These are phyloP conservation scores for Stenocarpella maydis DNA, from an alignment of 2,329 filamentous ascomycete species.

Conservation along the genomic window DNA sequence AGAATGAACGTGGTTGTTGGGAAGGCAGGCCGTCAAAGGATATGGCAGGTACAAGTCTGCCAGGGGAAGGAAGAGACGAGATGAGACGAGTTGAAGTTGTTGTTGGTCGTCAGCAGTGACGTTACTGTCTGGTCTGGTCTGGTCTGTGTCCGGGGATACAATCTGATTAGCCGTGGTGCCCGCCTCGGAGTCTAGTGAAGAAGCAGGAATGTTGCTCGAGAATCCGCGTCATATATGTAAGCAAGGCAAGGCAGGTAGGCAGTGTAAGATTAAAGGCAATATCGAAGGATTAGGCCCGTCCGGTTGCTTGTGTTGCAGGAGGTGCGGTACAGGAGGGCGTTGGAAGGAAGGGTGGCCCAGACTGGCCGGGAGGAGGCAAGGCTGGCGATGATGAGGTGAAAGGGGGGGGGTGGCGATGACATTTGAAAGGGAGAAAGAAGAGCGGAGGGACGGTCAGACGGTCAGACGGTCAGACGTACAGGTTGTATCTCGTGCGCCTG, in stretches of 20 bases:
- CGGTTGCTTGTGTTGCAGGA: neutral
- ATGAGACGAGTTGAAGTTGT: neutral
- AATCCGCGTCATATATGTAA: constrained; percentile 3
- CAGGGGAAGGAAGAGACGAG: constrained; percentile 13
- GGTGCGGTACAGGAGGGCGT: neutral
- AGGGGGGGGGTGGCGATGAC: too few relatives aligned
- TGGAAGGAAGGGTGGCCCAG: neutral
- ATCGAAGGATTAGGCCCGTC: neutral
- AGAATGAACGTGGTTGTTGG: neutral
- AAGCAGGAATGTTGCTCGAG: neutral
- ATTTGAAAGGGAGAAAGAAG: neutral
- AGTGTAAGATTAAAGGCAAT: neutral
- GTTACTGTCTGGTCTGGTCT: too few relatives aligned
- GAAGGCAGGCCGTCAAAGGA: neutral
- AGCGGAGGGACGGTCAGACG: neutral
- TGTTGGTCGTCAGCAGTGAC: neutral
- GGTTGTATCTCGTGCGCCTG: neutral
- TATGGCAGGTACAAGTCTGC: neutral
- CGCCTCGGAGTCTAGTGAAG: constrained; percentile 16
- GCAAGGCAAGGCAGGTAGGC: too few relatives aligned
- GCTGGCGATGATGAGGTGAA: neutral
- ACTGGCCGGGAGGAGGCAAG: neutral
- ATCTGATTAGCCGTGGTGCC: constrained; percentile 19
- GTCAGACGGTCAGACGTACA: neutral
- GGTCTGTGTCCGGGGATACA: constrained; percentile 12